Evolutionary conservation across 1,284 basidiomycete genomes (phyloP), one percentile per base, ranked within the genome.

Genomic region (Moniliella sp.): DNA sequence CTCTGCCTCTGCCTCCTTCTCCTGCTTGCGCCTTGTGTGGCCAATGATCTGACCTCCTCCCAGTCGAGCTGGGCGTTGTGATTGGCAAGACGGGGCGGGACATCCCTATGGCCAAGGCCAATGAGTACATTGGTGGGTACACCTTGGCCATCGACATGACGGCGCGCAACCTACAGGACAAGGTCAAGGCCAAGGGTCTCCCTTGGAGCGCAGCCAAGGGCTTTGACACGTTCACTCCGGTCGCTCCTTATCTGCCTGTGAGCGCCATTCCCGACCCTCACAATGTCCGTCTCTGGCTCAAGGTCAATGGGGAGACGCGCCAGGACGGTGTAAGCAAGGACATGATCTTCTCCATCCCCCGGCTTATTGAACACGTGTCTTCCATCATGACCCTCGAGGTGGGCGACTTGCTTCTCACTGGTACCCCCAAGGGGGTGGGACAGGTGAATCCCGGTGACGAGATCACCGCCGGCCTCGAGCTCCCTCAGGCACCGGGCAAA

Each of bases 1-100:
- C n/a, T n/a, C n/a, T n/a, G n/a, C n/a, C n/a, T n/a, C n/a, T n/a
- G n/a, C n/a, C n/a, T n/a, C n/a, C n/a, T n/a, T n/a, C n/a, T n/a
- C n/a, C n/a, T n/a, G n/a, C n/a, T n/a, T n/a, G n/a, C n/a, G n/a
- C n/a, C n/a, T n/a, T n/a, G n/a, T n/a, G n/a, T n/a, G n/a, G n/a
- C n/a, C n/a, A 27, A 15, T 10, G 9, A 11, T 10, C 14, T 4
- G 12, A 13, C 23, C 11, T 18, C 15, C 16, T n/a, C 7, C 13
- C 46, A 88, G 88, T 97, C 43, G 88, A 97, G 65, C 78, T 97
- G 30, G 88, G 83, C 14, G 73, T 94, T n/a, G 72, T 97, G 34
- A 83, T 97, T 38, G 83, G 84, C 36, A 77, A 78, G 62, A 63
- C 65, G 5, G 83, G 79, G 15, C 69, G 82, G 4, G 74, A 93